Evolutionary conservation across 768 basidiomycete species (phyloP).

Genomic region (Agrocybe pediades): DNA sequence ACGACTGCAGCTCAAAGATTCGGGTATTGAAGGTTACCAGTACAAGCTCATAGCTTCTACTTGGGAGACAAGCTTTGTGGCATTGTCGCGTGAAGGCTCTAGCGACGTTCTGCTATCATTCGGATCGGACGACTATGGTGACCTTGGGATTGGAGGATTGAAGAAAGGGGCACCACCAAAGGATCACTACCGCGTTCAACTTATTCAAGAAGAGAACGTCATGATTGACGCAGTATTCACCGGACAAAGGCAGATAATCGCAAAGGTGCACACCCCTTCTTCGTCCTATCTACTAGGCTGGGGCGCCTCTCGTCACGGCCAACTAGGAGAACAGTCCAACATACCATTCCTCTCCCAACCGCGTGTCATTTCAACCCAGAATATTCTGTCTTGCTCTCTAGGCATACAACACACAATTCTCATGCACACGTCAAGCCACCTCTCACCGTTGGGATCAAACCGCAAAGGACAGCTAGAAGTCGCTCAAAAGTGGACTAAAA

Average conservation of each 20-base stretch:
- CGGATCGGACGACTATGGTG: constrained; percentile 86
- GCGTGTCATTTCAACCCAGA: constrained; percentile 31
- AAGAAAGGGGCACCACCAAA: constrained; percentile 14
- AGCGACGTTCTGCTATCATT: constrained; percentile 70
- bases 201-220: constrained; percentile 26
- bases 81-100: constrained; percentile 43
- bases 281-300: constrained; percentile 61
- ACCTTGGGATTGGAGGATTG: constrained; percentile 59
- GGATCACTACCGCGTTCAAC: constrained; percentile 44
- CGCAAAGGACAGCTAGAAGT: constrained; percentile 62
- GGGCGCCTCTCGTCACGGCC: constrained; percentile 86
- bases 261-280: constrained; percentile 34
- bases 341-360: constrained; percentile 32
- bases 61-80: constrained; percentile 87
- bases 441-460: constrained; percentile 67
- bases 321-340: constrained; percentile 54
- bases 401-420: constrained; percentile 50
- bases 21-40: constrained; percentile 41
- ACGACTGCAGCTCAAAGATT: constrained; percentile 35
- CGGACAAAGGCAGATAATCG: constrained; percentile 76
- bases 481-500: constrained; percentile 25
- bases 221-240: constrained; percentile 50
- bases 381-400: constrained; percentile 35
- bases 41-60: constrained; percentile 58
- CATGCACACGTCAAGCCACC: constrained; percentile 55